phyloP scores from a whole-genome alignment of 2,329 filamentous ascomycete genomes.

The Scytalidium sp. region DNA sequence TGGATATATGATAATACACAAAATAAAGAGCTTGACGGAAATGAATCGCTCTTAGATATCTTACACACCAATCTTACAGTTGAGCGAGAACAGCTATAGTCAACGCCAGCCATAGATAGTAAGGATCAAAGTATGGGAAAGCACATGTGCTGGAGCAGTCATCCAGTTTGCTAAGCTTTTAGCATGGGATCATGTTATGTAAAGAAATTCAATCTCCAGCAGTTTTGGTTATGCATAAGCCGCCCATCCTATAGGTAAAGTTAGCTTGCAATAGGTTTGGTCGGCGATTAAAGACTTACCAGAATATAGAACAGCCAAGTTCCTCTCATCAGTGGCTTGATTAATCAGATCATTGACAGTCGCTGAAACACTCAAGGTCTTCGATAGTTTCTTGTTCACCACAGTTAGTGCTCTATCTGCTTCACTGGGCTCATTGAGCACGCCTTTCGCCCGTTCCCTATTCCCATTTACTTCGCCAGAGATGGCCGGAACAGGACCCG shows the following conservation, averaged over 20 bases:
- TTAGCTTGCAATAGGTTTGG: constrained; percentile 7
- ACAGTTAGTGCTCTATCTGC: constrained; percentile 89
- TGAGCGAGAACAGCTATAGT: too few species aligned
- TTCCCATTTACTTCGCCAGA: constrained; percentile 26
- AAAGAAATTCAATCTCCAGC: too few species aligned
- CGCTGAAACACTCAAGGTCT: constrained; percentile 88
- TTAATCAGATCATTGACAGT: constrained; percentile 98
- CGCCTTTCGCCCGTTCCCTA: constrained; percentile 31
- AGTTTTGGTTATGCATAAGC: constrained; percentile 38
- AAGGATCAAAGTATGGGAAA: too few species aligned
- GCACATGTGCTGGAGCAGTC: too few species aligned
- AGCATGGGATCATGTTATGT: too few species aligned
- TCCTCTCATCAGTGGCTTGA: constrained; percentile 88
- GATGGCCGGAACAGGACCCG: constrained; percentile 21
- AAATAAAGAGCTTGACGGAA: too few species aligned
- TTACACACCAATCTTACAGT: too few species aligned
- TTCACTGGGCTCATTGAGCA: constrained; percentile 64
- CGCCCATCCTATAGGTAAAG: constrained; percentile 40
- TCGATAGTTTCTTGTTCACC: constrained; percentile 92
- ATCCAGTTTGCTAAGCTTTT: too few species aligned
- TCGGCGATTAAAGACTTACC: constrained; percentile 23
- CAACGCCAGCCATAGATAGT: too few species aligned
- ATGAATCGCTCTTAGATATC: too few species aligned
- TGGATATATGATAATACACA: too few species aligned
- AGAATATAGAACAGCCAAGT: constrained; percentile 86